phyloP scores from a whole-genome alignment of 1,284 basidiomycete species.

The Trametes polyzona region DNA sequence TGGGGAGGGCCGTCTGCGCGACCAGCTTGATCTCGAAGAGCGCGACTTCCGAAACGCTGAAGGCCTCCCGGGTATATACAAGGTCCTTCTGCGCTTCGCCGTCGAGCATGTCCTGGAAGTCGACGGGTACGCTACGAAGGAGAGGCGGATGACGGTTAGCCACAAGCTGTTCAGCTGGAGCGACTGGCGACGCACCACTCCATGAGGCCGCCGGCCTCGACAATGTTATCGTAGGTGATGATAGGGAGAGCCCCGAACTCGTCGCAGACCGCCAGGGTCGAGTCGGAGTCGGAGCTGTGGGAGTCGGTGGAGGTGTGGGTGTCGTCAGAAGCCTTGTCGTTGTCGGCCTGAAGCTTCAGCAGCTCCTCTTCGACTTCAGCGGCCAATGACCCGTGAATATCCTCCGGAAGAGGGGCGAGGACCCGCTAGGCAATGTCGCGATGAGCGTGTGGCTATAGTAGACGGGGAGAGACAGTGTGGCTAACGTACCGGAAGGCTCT shows the following conservation, averaged over 20 bases:
- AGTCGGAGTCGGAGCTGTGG: background rate
- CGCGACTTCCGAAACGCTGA: conserved; percentile 1
- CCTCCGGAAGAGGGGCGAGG: conserved; percentile 3
- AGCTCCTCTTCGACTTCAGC: conserved; percentile 1
- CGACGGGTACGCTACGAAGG: background rate
- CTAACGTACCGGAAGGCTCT: conserved; percentile 10
- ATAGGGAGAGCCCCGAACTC: background rate
- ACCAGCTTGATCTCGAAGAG: conserved; percentile 12
- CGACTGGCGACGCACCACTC: background rate
- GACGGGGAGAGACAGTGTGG: background rate
- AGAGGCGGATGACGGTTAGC: background rate
- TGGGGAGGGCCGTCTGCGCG: background rate
- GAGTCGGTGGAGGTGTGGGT: background rate
- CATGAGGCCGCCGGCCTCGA: background rate
- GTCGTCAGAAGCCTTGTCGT: background rate
- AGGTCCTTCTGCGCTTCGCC: background rate
- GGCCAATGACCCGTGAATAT: background rate
- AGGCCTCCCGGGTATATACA: background rate
- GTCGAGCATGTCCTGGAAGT: background rate
- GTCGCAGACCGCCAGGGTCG: conserved; percentile 1
- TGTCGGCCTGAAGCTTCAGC: background rate
- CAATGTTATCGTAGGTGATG: background rate
- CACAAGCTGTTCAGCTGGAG: background rate
- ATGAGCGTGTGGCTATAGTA: no score
- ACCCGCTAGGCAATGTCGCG: background rate